These are phyloP conservation scores for Polytrichum commune DNA, from an alignment of 225 moss, liverwort and hornwort genomes.

Conservation along the genomic window DNA sequence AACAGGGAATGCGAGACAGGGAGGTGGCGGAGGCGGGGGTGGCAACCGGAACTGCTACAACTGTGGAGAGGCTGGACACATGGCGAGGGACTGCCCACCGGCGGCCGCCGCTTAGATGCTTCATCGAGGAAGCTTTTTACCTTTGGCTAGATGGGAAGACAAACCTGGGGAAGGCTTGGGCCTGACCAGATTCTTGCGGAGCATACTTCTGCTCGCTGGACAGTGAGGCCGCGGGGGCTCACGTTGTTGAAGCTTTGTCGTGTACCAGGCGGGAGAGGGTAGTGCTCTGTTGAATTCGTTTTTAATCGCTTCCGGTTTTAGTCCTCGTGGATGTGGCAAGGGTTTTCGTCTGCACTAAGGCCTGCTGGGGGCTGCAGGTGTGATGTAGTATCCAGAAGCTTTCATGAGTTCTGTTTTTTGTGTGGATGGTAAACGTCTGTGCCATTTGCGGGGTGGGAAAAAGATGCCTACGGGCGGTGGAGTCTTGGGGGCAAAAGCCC, in stretches of 20 bases:
- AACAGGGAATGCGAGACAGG: constrained; percentile 60
- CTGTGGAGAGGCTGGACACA: constrained; percentile 86
- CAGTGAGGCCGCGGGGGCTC: neutral
- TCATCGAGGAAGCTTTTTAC: neutral
- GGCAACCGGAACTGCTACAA: constrained; percentile 82
- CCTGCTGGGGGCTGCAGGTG: constrained; percentile 22
- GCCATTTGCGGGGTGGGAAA: constrained; percentile 9
- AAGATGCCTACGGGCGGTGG: constrained; percentile 3
- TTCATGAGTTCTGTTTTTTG: constrained; percentile 51
- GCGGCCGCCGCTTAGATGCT: constrained; percentile 56
- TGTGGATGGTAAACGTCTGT: constrained; percentile 40
- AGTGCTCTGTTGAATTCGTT: constrained; percentile 20
- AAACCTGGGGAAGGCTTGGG: constrained; percentile 6
- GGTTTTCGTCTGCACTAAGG: constrained; percentile 41
- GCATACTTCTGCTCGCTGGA: constrained; percentile 10
- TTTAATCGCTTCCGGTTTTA: constrained; percentile 19
- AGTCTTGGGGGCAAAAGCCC: neutral
- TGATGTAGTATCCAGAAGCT: constrained; percentile 47
- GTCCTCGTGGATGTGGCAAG: constrained; percentile 47
- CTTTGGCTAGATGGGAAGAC: constrained; percentile 17
- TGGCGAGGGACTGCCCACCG: constrained; percentile 76
- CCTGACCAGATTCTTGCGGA: constrained; percentile 8
- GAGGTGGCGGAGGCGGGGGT: constrained; percentile 61
- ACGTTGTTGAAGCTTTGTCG: constrained; percentile 2
- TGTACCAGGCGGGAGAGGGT: constrained; percentile 24